phyloP scores from a whole-genome alignment of 228 moss, liverwort and hornwort genomes.

The Sphagnum fallax region DNA sequence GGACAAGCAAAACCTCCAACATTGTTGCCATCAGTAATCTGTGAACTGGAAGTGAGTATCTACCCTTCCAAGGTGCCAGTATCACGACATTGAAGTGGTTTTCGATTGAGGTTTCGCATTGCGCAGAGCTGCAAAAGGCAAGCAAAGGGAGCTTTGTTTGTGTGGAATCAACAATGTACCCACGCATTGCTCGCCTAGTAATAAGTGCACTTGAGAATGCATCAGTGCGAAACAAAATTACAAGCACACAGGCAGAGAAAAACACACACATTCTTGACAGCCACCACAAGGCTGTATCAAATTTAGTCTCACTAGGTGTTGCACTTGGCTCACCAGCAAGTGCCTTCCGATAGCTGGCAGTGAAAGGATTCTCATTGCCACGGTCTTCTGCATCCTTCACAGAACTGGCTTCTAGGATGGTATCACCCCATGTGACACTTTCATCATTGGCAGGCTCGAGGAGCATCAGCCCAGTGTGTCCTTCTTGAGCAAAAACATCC shows the following conservation, averaged over 20 bases:
- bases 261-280: slow-evolving; percentile 2
- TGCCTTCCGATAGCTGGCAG: slow-evolving; percentile 5
- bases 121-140: slow-evolving; percentile 17
- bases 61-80: slow-evolving; percentile 6
- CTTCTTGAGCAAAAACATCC: neutral
- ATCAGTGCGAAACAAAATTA: slow-evolving; percentile 16
- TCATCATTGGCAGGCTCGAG: slow-evolving; percentile 20
- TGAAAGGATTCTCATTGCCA: slow-evolving; percentile 29
- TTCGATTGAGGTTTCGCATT: neutral
- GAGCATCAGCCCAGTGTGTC: slow-evolving; percentile 14
- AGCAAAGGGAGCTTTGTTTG: slow-evolving; percentile 34
- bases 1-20: neutral
- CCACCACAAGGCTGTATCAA: neutral
- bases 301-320: neutral
- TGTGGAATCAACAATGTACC: slow-evolving; percentile 23
- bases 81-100: slow-evolving; percentile 14
- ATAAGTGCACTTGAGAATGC: slow-evolving; percentile 20
- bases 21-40: slow-evolving; percentile 8
- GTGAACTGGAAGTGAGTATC: slow-evolving; percentile 14
- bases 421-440: slow-evolving; percentile 17
- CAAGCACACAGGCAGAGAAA: slow-evolving; percentile 8
- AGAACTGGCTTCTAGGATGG: slow-evolving; percentile 25
- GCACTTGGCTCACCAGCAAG: slow-evolving; percentile 9
- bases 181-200: slow-evolving; percentile 22
- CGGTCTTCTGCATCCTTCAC: slow-evolving; percentile 25